Base-by-base conservation (phyloP, 106 monocot species). In the Allium sativum region DNA sequence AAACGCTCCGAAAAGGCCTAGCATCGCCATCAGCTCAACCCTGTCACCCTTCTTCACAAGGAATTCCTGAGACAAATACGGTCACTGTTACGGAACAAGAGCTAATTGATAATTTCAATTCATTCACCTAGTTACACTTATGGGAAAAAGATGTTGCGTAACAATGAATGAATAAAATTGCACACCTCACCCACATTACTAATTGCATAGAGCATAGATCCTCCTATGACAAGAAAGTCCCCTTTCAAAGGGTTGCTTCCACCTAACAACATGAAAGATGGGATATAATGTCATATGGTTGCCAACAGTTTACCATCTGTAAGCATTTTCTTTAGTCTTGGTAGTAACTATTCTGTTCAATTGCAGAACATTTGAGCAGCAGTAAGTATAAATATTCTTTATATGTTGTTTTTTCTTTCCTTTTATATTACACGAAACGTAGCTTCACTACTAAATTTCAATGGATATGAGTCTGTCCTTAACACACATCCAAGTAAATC, bases 1-100 rank as follows among this genome's bases (percentile, higher is more conserved):
- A 58, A 94, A 19, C 21, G 83, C 83, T 67, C 89, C 93, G 68
- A 94, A 94, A 11, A 72, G 10, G 3, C 89, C 93, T 42, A 94
- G 62, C 89, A 94, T 94, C 47, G 89, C 78, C 89, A 94, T 89
- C 57, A 94, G 47, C 70, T 94, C 93, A 55, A 78, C 31, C 68
- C 89, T 85, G 42, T 71, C 72, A 10, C 83, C 85, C 11, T 78
- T 76, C 68, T 85, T 94, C 64, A 94, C 89, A 46, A 94, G 55
- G 64, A 78, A 94, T 57, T 94, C 93, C 93, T 94, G 75, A 58
- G 73, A 0, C 1, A 12, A 12, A 12, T 3, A 15, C 0, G 48
- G 48, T 40, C 5, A 3, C 2, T 12, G 9, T 18, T 18, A 43
- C 7, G 18, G 20, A 61, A 61, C 42, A 18, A 21, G 10, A 61